phyloP scores from a whole-genome alignment of 441 rosid species.

The Mallotus japonicus region DNA sequence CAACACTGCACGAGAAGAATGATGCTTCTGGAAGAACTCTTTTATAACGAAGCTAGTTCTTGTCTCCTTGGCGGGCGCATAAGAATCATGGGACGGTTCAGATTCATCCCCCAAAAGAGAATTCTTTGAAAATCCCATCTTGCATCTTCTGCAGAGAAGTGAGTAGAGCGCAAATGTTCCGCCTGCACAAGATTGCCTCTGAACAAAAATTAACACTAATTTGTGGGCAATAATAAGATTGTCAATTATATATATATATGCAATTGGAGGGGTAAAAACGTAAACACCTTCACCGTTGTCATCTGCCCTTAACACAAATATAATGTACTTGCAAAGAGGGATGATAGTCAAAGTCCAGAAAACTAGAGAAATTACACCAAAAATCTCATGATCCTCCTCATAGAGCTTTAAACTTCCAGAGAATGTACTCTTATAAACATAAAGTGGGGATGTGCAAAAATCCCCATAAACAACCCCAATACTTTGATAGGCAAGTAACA shows the following conservation, averaged over 20 bases:
- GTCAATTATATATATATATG: no score
- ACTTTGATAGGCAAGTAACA: slow-evolving; percentile 38
- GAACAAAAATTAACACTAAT: background rate
- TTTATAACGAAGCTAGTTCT: slow-evolving; percentile 20
- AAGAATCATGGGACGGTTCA: slow-evolving; percentile 8
- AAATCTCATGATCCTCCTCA: slow-evolving; percentile 30
- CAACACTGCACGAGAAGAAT: slow-evolving; percentile 20
- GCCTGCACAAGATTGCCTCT: slow-evolving; percentile 21
- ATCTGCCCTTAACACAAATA: slow-evolving; percentile 36
- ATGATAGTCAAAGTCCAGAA: slow-evolving; percentile 46
- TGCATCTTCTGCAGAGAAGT: slow-evolving; percentile 30
- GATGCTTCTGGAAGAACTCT: slow-evolving; percentile 21
- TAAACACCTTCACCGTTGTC: slow-evolving; percentile 45
- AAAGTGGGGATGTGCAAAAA: slow-evolving; percentile 33
- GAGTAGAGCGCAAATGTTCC: slow-evolving; percentile 45
- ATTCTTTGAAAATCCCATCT: slow-evolving; percentile 22
- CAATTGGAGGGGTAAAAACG: no score
- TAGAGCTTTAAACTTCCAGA: slow-evolving; percentile 21
- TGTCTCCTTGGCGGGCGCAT: slow-evolving; percentile 16
- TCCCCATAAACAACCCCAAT: slow-evolving; percentile 40
- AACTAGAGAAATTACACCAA: slow-evolving; percentile 40
- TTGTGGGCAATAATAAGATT: background rate
- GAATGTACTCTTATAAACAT: slow-evolving; percentile 33
- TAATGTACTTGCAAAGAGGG: slow-evolving; percentile 35
- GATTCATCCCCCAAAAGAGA: slow-evolving; percentile 10